Conservation (phyloP, 805 yeast species). For the Myxozyma neotropica region DNA sequence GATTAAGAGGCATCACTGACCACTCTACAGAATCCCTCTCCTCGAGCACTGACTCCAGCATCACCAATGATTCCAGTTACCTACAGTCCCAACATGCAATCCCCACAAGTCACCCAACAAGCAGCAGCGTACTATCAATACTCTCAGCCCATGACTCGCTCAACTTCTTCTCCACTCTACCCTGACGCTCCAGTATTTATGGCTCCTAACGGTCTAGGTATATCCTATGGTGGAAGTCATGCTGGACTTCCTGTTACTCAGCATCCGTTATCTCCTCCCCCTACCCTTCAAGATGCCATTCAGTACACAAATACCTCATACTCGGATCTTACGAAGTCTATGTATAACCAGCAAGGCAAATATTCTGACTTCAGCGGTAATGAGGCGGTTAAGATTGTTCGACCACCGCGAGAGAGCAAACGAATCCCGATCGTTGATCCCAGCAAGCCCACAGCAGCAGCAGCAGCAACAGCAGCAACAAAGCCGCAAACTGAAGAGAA, state of each 20-base stretch:
- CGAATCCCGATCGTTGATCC: slow-evolving; percentile 31
- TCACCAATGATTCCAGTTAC: not conserved
- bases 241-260: not conserved
- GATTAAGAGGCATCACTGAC: too few relatives aligned
- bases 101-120: not conserved
- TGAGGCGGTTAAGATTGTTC: slow-evolving; percentile 9
- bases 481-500: not conserved
- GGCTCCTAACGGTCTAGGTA: slow-evolving; percentile 4
- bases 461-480: not conserved
- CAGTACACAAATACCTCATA: not conserved
- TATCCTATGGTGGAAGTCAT: not conserved
- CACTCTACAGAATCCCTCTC: not conserved
- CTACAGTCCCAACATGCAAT: not conserved
- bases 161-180: slow-evolving; percentile 15
- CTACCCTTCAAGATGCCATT: not conserved
- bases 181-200: slow-evolving; percentile 20
- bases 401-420: slow-evolving; percentile 26
- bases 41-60: not conserved
- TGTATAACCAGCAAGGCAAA: not conserved
- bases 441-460: not conserved
- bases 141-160: not conserved
- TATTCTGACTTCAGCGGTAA: not conserved
- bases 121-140: slow-evolving; percentile 6
- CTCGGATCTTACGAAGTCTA: not conserved
- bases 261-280: not conserved